Conservation (phyloP, 2,329 filamentous ascomycete genomes). For the Curvularia sp. region DNA sequence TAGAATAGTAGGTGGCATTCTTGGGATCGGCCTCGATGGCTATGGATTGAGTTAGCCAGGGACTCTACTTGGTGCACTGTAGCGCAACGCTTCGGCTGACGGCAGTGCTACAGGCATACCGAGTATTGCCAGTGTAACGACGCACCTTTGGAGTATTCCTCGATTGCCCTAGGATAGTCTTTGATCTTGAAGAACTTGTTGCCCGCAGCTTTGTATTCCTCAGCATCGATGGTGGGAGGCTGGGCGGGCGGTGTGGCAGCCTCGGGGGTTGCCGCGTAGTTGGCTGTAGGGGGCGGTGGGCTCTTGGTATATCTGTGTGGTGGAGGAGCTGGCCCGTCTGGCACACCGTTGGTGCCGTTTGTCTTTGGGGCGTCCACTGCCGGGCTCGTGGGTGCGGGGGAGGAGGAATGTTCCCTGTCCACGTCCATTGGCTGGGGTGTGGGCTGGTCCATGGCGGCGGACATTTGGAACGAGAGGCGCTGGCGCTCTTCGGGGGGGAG, state of each 20-base stretch:
- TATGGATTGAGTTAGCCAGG: constrained; percentile 54
- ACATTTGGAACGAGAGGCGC: constrained; percentile 72
- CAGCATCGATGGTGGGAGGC: constrained; percentile 74
- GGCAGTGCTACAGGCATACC: constrained; percentile 13
- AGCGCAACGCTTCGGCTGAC: constrained; percentile 7
- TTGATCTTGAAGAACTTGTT: constrained; percentile 98
- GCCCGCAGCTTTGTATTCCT: constrained; percentile 88
- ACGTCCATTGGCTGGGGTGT: constrained; percentile 74
- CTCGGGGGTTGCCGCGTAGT: constrained; percentile 49
- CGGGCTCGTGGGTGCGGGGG: constrained; percentile 61
- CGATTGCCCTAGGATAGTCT: constrained; percentile 85
- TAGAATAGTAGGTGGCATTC: constrained; percentile 89
- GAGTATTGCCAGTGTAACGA: constrained; percentile 26
- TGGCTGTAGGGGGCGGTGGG: constrained; percentile 54
- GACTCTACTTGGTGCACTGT: constrained; percentile 10
- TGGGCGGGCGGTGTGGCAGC: constrained; percentile 51
- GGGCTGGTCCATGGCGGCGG: constrained; percentile 63
- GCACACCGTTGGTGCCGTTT: constrained; percentile 56
- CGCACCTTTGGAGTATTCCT: constrained; percentile 93
- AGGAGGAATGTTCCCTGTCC: constrained; percentile 69
- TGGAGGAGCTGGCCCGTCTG: constrained; percentile 69
- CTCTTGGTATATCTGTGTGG: constrained; percentile 68
- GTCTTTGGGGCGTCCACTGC: constrained; percentile 58
- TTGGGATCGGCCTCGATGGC: constrained; percentile 87
- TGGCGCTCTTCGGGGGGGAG: constrained; percentile 87